Conservation (phyloP, 2,329 filamentous ascomycete genomes). For the Huntiella abstrusa region DNA sequence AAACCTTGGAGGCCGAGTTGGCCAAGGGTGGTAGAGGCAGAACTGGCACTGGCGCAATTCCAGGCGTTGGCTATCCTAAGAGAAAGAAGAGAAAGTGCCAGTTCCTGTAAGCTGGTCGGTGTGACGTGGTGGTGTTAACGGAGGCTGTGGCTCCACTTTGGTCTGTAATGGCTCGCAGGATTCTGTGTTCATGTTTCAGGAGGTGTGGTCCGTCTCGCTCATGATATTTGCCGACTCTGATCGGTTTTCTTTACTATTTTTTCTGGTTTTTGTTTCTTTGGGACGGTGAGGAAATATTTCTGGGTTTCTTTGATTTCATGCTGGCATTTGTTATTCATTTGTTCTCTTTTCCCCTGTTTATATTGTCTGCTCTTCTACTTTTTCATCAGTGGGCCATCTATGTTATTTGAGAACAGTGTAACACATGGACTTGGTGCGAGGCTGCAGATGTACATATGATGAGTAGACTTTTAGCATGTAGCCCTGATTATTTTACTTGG, state of each 20-base stretch:
- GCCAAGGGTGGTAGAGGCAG: constrained; percentile 19
- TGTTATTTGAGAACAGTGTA: not conserved
- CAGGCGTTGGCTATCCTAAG: constrained; percentile 28
- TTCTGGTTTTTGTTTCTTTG: constrained; percentile 4
- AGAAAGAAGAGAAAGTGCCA: constrained; percentile 74
- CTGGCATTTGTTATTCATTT: constrained; percentile 14
- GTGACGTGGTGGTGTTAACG: not conserved
- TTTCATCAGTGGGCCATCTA: constrained; percentile 1
- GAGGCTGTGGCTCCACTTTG: too few relatives aligned
- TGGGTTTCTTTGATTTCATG: constrained; percentile 15
- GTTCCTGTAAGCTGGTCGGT: constrained; percentile 41
- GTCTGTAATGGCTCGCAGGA: too few relatives aligned
- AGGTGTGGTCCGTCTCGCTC: not conserved
- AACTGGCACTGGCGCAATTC: constrained; percentile 23
- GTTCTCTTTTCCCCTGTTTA: constrained; percentile 4
- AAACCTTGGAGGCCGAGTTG: constrained; percentile 36
- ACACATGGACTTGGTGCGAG: not conserved
- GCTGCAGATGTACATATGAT: not conserved
- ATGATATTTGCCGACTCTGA: constrained; percentile 1
- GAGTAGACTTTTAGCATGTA: not conserved
- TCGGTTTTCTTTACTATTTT: constrained; percentile 16
- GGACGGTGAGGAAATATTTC: constrained; percentile 3
- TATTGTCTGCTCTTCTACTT: constrained; percentile 9
- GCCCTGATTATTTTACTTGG: not conserved
- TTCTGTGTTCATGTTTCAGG: not conserved